Percentiles rank a stretch among this genome's conserved stretches.
These are phyloP conservation scores for Colletotrichum kahawae DNA, from an alignment of 2,329 filamentous ascomycete species.

Conservation along the genomic window DNA sequence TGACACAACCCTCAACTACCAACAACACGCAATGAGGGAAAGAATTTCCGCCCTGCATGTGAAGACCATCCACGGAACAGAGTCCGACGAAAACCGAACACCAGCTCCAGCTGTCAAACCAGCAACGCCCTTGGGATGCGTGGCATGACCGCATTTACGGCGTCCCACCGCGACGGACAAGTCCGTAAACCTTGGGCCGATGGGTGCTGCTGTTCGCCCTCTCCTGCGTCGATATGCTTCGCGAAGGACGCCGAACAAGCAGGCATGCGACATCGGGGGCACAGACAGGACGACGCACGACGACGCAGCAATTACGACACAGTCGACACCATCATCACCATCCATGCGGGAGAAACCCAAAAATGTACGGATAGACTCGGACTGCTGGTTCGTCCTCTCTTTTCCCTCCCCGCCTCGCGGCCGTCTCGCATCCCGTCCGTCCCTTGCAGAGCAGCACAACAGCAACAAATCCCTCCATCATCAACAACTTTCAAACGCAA, in stretches of 20 bases:
- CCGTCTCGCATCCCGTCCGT: background rate
- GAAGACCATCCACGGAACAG: background rate
- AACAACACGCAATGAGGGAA: background rate
- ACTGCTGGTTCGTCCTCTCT: constrained; percentile 15
- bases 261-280: background rate
- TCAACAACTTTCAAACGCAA: background rate
- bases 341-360: background rate
- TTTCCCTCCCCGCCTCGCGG: background rate
- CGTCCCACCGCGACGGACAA: background rate
- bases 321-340: background rate
- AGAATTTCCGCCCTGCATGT: background rate
- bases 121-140: background rate
- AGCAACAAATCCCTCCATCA: background rate
- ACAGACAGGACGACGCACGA: background rate
- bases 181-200: background rate
- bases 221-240: background rate
- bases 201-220: background rate
- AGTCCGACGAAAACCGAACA: background rate
- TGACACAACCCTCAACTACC: background rate
- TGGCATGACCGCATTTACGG: background rate
- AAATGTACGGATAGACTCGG: background rate
- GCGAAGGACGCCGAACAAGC: background rate
- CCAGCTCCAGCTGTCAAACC: background rate
- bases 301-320: background rate
- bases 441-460: background rate